phyloP scores from a whole-genome alignment of 495 filamentous ascomycete species.

The Wilcoxina mikolae region DNA sequence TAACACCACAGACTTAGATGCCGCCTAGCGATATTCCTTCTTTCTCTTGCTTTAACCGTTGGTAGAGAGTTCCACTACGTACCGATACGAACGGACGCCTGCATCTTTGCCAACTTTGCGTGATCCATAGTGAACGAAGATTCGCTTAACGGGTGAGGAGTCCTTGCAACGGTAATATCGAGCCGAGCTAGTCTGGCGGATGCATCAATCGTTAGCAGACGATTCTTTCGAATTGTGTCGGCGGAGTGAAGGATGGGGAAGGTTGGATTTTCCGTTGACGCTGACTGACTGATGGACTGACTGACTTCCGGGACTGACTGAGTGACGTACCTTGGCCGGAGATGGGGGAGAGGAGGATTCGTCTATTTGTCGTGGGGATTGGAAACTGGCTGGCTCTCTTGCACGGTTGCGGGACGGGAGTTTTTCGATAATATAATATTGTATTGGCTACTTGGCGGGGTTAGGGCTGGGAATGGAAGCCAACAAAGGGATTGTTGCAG shows the following conservation, averaged over 20 bases:
- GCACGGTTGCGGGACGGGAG: background rate
- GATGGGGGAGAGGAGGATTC: background rate
- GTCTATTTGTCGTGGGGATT: background rate
- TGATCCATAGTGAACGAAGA: conserved; percentile 44
- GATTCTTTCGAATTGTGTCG: background rate
- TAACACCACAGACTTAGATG: background rate
- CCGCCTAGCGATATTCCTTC: too few relatives aligned
- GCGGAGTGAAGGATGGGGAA: too few relatives aligned
- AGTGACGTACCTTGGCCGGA: background rate
- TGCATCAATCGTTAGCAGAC: background rate
- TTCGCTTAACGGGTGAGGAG: background rate
- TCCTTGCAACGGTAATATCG: too few relatives aligned
- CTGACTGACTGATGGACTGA: background rate
- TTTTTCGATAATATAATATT: conserved; percentile 6
- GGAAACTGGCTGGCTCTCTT: background rate
- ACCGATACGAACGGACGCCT: conserved; percentile 64
- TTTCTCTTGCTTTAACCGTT: too few relatives aligned
- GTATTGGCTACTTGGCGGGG: too few relatives aligned
- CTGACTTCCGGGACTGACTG: too few relatives aligned
- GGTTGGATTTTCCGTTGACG: too few relatives aligned
- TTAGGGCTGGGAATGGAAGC: background rate
- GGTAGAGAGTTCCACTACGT: too few relatives aligned
- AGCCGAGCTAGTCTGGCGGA: conserved; percentile 5
- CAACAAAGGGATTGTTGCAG: conserved; percentile 1
- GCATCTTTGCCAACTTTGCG: conserved; percentile 64